phyloP scores from a whole-genome alignment of 2,329 filamentous ascomycete genomes.

The Fusarium mexicanum region DNA sequence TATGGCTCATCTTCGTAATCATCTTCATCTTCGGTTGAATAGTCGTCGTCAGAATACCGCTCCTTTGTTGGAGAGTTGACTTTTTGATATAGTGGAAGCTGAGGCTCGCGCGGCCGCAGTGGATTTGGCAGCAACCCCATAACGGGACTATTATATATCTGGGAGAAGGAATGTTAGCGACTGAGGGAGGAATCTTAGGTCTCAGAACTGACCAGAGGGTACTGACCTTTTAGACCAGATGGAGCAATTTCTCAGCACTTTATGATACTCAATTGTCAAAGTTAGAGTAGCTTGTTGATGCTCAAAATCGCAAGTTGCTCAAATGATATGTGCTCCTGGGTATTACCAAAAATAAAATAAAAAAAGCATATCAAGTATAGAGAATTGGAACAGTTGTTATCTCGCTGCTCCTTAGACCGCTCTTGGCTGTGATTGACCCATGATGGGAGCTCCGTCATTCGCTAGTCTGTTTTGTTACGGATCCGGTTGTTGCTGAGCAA shows the following conservation, averaged over 20 bases:
- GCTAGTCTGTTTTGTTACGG: constrained; percentile 40
- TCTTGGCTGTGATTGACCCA: constrained; percentile 14
- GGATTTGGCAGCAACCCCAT: constrained; percentile 64
- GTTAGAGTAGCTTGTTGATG: neutral
- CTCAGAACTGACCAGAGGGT: constrained; percentile 11
- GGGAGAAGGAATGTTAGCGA: constrained; percentile 8
- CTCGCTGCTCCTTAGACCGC: constrained; percentile 2
- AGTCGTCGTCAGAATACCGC: constrained; percentile 60
- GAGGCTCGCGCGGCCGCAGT: constrained; percentile 58
- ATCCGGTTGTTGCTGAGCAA: constrained; percentile 40
- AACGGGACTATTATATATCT: constrained; percentile 24
- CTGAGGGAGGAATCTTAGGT: constrained; percentile 16
- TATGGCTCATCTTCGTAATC: constrained; percentile 56
- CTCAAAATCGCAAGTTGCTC: neutral
- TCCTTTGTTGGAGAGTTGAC: constrained; percentile 57
- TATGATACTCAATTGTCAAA: neutral
- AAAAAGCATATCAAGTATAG: neutral
- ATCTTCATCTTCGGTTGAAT: constrained; percentile 58
- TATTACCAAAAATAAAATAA: neutral
- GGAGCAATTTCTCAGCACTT: constrained; percentile 13
- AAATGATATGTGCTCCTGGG: neutral
- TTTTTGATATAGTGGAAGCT: constrained; percentile 63
- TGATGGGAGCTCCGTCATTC: constrained; percentile 35
- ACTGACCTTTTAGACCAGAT: constrained; percentile 14
- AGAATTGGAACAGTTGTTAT: neutral